Conservation (phyloP, 768 basidiomycete genomes). For the Amanita pallidorosea region DNA sequence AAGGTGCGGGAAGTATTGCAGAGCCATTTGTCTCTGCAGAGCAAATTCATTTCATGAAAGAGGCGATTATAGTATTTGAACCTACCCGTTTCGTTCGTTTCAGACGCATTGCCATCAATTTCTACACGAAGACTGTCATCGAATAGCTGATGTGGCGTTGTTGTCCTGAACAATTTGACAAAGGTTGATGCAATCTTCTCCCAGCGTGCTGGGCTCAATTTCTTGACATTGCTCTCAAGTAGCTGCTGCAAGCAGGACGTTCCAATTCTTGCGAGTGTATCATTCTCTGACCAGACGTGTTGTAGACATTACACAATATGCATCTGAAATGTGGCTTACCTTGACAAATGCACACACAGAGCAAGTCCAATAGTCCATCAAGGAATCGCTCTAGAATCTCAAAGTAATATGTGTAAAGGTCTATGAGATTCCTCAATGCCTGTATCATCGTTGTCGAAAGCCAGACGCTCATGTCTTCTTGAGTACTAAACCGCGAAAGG, state of each 20-base stretch:
- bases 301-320: constrained; percentile 6
- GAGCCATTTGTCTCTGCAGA: constrained; percentile 49
- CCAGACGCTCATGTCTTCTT: constrained; percentile 99
- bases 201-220: constrained; percentile 79
- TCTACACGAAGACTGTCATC: constrained; percentile 86
- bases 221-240: constrained; percentile 84
- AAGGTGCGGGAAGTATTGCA: constrained; percentile 76
- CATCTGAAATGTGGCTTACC: constrained; percentile 37
- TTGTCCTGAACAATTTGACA: constrained; percentile 93
- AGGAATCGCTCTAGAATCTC: constrained; percentile 81
- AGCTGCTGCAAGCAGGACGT: constrained; percentile 97
- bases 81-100: constrained; percentile 41
- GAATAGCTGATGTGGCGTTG: constrained; percentile 94
- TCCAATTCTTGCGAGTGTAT: constrained; percentile 93
- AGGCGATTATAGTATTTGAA: not conserved
- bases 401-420: constrained; percentile 94
- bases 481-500: constrained; percentile 84
- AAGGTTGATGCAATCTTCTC: constrained; percentile 88
- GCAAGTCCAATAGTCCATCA: constrained; percentile 86
- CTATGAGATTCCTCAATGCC: constrained; percentile 88
- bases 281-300: constrained; percentile 64
- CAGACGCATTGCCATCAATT: constrained; percentile 49
- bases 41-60: not conserved
- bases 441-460: constrained; percentile 98
- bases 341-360: constrained; percentile 98